These are phyloP conservation scores for Stachybotrys echinatus DNA, from an alignment of 2,329 filamentous ascomycete genomes.

Conservation along the genomic window DNA sequence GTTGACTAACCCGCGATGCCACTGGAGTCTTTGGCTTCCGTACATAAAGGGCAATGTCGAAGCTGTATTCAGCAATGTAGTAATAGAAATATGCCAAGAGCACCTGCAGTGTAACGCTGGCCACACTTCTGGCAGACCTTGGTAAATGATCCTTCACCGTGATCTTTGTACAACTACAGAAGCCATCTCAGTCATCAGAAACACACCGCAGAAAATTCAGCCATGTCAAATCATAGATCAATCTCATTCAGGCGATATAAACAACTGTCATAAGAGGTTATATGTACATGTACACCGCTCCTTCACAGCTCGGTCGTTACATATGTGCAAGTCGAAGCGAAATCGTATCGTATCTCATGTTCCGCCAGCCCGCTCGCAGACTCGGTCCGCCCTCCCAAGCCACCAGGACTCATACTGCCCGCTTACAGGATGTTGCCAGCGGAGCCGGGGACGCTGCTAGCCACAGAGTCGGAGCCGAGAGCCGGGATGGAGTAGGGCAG, in stretches of 20 bases:
- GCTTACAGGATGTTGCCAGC: background rate
- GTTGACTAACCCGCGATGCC: too few species aligned
- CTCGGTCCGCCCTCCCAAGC: background rate
- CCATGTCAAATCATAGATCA: too few species aligned
- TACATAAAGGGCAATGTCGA: too few species aligned
- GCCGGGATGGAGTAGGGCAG: slow-evolving; percentile 6
- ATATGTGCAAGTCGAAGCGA: background rate
- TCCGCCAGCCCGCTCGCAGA: background rate
- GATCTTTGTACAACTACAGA: too few species aligned
- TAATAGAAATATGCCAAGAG: too few species aligned
- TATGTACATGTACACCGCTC: background rate
- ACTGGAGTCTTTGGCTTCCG: too few species aligned
- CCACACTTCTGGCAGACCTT: too few species aligned
- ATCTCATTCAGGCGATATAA: background rate
- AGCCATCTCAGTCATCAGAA: too few species aligned
- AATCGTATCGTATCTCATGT: background rate
- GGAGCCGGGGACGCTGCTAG: background rate
- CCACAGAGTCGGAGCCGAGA: slow-evolving; percentile 3
- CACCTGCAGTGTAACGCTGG: too few species aligned
- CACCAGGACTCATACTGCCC: background rate
- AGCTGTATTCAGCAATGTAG: too few species aligned
- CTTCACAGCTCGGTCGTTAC: background rate
- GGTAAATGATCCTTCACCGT: too few species aligned
- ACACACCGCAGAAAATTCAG: too few species aligned
- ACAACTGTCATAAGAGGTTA: background rate